Evolutionary conservation across 139 green algal genomes (phyloP).

Genomic region (Chlamydomonas schloesseri): DNA sequence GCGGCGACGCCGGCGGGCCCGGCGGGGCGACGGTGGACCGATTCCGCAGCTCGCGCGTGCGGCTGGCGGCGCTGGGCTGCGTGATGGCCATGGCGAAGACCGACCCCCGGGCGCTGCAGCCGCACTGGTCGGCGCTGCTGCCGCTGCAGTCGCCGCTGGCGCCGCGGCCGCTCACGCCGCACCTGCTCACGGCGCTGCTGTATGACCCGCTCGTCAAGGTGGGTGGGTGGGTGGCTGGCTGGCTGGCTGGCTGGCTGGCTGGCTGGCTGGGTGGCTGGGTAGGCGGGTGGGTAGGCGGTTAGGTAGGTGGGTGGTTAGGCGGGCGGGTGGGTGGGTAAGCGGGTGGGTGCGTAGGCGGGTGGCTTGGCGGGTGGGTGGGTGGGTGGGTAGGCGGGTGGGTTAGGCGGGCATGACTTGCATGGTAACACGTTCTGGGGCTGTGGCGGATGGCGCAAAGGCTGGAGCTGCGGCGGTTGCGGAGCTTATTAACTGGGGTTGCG

Average conservation of each 20-base stretch:
- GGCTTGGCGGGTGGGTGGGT: too few relatives aligned
- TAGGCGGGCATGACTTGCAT: background rate
- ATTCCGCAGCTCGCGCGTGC: conserved; percentile 50
- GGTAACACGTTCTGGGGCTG: background rate
- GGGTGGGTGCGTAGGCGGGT: too few relatives aligned
- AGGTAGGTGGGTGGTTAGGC: too few relatives aligned
- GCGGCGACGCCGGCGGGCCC: background rate
- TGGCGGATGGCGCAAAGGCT: too few relatives aligned
- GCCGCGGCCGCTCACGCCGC: conserved; percentile 52
- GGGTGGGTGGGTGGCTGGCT: background rate
- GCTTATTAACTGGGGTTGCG: too few relatives aligned
- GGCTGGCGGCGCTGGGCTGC: conserved; percentile 57
- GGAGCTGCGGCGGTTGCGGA: too few relatives aligned
- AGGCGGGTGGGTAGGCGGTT: too few relatives aligned
- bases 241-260: too few relatives aligned
- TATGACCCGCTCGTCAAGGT: conserved; percentile 70
- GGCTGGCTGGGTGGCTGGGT: too few relatives aligned
- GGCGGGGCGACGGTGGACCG: background rate
- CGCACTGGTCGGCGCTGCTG: conserved; percentile 70
- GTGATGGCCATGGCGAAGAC: conserved; percentile 71
- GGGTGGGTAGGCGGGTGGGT: too few relatives aligned
- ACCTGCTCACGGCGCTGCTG: conserved; percentile 70
- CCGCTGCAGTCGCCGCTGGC: conserved; percentile 62
- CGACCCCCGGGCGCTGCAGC: conserved; percentile 72
- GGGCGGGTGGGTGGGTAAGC: too few relatives aligned